These are phyloP conservation scores for Harringtonia lauricola DNA, from an alignment of 2,329 filamentous ascomycete species.

Conservation along the genomic window DNA sequence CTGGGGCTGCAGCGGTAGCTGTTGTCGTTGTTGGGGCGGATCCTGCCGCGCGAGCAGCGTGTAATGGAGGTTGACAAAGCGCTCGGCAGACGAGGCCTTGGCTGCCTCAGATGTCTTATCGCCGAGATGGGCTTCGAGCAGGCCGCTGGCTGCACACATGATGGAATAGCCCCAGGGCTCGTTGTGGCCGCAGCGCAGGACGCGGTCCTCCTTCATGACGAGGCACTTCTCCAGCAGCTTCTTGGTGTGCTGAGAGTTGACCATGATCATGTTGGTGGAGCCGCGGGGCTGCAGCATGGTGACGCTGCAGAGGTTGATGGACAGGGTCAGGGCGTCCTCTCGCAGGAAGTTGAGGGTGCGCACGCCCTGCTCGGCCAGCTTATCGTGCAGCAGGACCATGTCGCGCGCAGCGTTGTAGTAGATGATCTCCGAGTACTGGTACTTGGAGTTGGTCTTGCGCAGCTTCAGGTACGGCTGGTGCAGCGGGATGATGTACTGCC, in stretches of 20 bases:
- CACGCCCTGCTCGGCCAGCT: constrained; percentile 46
- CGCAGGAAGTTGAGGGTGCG: constrained; percentile 48
- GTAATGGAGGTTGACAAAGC: constrained; percentile 48
- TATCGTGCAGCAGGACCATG: constrained; percentile 50
- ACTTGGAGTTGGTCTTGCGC: constrained; percentile 47
- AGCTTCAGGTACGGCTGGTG: constrained; percentile 51
- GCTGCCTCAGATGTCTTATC: constrained; percentile 45
- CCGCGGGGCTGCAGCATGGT: constrained; percentile 47
- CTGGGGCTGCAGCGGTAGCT: constrained; percentile 1
- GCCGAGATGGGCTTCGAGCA: constrained; percentile 48
- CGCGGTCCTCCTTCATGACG: constrained; percentile 47
- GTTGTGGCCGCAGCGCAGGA: constrained; percentile 51
- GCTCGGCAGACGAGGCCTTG: constrained; percentile 47
- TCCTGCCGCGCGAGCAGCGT: constrained; percentile 45
- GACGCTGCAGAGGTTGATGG: constrained; percentile 50
- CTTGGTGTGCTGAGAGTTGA: constrained; percentile 48
- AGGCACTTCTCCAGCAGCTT: constrained; percentile 51
- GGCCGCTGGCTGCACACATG: constrained; percentile 48
- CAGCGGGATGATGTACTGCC: constrained; percentile 50
- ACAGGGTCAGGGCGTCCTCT: constrained; percentile 47
- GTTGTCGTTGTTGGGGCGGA: constrained; percentile 13
- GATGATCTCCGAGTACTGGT: constrained; percentile 51
- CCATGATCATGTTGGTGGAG: constrained; percentile 51
- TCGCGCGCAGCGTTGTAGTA: constrained; percentile 53
- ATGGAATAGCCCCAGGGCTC: constrained; percentile 55